Evolutionary conservation across 129 eudicot species (phyloP).

Genomic region (Apium graveolens): DNA sequence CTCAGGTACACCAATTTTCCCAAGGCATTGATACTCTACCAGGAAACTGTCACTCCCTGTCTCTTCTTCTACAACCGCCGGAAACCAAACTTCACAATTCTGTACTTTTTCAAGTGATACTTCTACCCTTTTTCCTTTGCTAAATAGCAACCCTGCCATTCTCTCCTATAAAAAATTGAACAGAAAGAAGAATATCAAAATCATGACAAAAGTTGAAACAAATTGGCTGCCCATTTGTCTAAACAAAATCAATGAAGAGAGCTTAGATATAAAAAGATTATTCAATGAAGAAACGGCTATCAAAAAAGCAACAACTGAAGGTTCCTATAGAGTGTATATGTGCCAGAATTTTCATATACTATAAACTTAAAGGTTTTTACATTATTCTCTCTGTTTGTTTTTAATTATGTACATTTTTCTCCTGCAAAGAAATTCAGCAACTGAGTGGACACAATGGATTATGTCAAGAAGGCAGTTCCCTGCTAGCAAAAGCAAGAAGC

Average conservation of each 20-base stretch:
- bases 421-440: not conserved
- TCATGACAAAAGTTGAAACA: not conserved
- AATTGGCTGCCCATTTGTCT: not conserved
- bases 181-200: conserved; percentile 23
- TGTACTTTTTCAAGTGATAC: conserved; percentile 47
- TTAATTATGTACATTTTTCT: not conserved
- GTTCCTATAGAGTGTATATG: not conserved
- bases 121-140: conserved; percentile 19
- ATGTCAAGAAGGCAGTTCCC: not conserved
- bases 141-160: conserved; percentile 42
- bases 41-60: conserved; percentile 31
- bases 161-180: conserved; percentile 33
- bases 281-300: not conserved
- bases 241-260: not conserved
- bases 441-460: not conserved
- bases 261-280: not conserved
- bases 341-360: not conserved
- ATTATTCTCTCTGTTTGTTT: not conserved
- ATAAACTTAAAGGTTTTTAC: not conserved
- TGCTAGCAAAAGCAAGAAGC: not conserved
- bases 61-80: conserved; percentile 47
- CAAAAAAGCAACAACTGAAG: not conserved
- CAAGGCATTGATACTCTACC: conserved; percentile 42
- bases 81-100: conserved; percentile 61
- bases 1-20: conserved; percentile 21